phyloP scores from a whole-genome alignment of 2,329 filamentous ascomycete genomes.

The Fusarium ramigenum region DNA sequence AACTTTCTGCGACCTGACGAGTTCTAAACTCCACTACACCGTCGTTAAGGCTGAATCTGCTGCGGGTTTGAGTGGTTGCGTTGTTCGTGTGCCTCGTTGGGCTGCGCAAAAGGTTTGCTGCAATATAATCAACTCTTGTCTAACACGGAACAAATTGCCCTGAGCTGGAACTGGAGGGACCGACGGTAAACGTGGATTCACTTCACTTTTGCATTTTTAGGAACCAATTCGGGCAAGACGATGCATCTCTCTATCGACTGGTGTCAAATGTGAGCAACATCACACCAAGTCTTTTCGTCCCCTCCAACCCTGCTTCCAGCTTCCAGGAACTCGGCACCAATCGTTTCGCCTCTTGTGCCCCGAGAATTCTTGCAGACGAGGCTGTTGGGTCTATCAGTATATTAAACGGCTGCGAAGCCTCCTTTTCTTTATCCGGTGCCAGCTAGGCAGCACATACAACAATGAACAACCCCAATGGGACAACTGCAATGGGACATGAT shows the following conservation, averaged over 20 bases:
- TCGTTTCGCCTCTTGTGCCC: constrained; percentile 9
- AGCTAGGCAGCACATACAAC: constrained; percentile 31
- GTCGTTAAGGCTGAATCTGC: constrained; percentile 20
- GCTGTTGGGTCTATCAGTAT: neutral
- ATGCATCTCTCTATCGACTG: constrained; percentile 37
- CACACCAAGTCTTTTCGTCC: constrained; percentile 26
- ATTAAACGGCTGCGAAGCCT: neutral
- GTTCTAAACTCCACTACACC: constrained; percentile 15
- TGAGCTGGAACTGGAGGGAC: constrained; percentile 22
- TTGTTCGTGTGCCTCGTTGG: constrained; percentile 13
- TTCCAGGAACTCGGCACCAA: constrained; percentile 12
- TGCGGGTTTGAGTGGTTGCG: constrained; percentile 30
- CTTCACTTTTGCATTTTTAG: constrained; percentile 29
- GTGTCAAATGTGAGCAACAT: constrained; percentile 39
- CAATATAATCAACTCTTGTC: constrained; percentile 14
- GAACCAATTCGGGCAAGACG: constrained; percentile 32
- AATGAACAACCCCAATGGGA: constrained; percentile 49
- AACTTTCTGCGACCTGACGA: constrained; percentile 25
- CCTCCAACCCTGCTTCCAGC: constrained; percentile 18
- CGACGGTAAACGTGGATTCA: constrained; percentile 20
- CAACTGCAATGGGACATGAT: constrained; percentile 46
- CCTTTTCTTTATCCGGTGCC: constrained; percentile 22
- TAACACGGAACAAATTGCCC: constrained; percentile 8
- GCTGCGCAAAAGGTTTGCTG: constrained; percentile 17
- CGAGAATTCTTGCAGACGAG: neutral